phyloP scores from a whole-genome alignment of 2,329 filamentous ascomycete species.

The Aplosporella prunicola region DNA sequence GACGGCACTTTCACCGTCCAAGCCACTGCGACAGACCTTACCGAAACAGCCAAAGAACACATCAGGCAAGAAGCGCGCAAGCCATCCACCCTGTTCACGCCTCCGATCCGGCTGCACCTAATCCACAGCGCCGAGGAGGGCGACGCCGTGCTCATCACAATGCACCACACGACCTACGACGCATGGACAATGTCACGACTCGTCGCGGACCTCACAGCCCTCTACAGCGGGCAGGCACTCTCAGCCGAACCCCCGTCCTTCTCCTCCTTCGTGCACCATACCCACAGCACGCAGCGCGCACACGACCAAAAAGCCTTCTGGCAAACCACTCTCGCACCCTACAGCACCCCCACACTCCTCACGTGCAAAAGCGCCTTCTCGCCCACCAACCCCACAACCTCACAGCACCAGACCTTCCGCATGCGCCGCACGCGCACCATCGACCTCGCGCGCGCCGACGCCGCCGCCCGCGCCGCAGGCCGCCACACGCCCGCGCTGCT shows the following conservation, averaged over 20 bases:
- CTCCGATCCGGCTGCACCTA: conserved; percentile 23
- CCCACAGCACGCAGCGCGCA: conserved; percentile 11
- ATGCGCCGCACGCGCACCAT: conserved; percentile 17
- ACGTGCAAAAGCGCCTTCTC: not conserved
- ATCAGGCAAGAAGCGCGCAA: conserved; percentile 17
- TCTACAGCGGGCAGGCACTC: conserved; percentile 16
- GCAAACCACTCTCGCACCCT: conserved; percentile 1
- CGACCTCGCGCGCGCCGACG: conserved; percentile 17
- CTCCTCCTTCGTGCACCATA: conserved; percentile 16
- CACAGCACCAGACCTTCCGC: conserved; percentile 16
- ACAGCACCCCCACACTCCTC: not conserved
- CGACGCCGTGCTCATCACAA: conserved; percentile 22
- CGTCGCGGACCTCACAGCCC: conserved; percentile 20
- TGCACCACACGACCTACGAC: conserved; percentile 30
- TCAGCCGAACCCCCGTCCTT: conserved; percentile 2
- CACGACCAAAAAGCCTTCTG: conserved; percentile 6
- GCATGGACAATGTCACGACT: conserved; percentile 28
- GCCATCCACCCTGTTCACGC: conserved; percentile 23
- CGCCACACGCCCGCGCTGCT: conserved; percentile 21
- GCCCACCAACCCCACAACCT: not conserved
- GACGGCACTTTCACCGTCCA: conserved; percentile 18
- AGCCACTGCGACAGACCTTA: conserved; percentile 11
- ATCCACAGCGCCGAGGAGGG: conserved; percentile 17
- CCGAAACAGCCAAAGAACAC: conserved; percentile 14
- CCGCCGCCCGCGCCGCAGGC: conserved; percentile 14